Conservation (phyloP, 1,284 basidiomycete genomes). For the Cutaneotrichosporon daszewskae region DNA sequence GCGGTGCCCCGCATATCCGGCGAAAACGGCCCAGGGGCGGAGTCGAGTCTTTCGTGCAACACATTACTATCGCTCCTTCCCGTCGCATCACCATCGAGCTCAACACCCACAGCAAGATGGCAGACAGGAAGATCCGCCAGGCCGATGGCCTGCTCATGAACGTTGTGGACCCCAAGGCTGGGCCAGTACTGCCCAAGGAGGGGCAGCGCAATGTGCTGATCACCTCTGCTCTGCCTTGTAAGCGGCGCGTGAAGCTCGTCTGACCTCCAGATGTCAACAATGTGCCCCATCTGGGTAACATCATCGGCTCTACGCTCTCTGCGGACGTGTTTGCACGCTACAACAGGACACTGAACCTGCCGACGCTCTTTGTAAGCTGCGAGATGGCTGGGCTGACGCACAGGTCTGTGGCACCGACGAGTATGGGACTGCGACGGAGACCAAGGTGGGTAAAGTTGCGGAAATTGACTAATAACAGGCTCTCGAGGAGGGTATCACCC, state of each 20-base stretch:
- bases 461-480: constrained; percentile 56
- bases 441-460: constrained; percentile 47
- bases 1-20: neutral
- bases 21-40: neutral
- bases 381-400: constrained; percentile 31
- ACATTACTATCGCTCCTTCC: neutral
- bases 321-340: constrained; percentile 95
- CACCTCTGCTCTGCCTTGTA: constrained; percentile 87
- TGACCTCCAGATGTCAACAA: constrained; percentile 74
- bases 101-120: constrained; percentile 22
- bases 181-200: constrained; percentile 61
- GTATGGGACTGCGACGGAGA: constrained; percentile 98
- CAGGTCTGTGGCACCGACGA: constrained; percentile 98
- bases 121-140: constrained; percentile 19
- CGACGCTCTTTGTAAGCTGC: constrained; percentile 46
- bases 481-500: constrained; percentile 84
- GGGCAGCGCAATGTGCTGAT: constrained; percentile 84
- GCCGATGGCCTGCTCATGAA: constrained; percentile 50
- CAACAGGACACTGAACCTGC: constrained; percentile 52
- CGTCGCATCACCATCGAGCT: neutral
- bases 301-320: constrained; percentile 79
- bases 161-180: constrained; percentile 33
- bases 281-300: constrained; percentile 98
- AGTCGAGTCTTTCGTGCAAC: constrained; percentile 1
- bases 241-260: constrained; percentile 10